Evolutionary conservation across 371 early-diverging fungal species (phyloP).

Genomic region (Mucor sp.): DNA sequence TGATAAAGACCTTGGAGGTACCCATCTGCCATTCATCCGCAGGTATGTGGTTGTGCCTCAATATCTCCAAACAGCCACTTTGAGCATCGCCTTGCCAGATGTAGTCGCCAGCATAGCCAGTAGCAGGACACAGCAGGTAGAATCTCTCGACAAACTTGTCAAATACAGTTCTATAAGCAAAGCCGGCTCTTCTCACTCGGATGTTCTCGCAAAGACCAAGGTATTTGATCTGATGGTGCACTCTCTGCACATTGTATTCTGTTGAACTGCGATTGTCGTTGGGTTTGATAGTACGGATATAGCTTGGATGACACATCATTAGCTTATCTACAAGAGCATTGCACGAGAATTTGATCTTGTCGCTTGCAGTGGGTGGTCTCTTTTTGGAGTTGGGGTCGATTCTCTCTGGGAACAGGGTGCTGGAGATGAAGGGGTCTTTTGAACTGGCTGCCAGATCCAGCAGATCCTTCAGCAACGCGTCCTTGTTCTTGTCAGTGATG

Average conservation of each 20-base stretch:
- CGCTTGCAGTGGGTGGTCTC: constrained; percentile 85
- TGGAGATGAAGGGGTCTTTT: constrained; percentile 64
- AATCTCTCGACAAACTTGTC: constrained; percentile 60
- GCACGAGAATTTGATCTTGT: constrained; percentile 79
- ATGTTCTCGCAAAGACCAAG: constrained; percentile 97
- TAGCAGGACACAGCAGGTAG: constrained; percentile 76
- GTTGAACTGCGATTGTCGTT: constrained; percentile 89
- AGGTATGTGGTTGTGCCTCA: constrained; percentile 85
- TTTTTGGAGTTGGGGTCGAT: constrained; percentile 86
- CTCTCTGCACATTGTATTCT: constrained; percentile 90
- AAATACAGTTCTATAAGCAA: constrained; percentile 77
- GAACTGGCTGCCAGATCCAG: constrained; percentile 78
- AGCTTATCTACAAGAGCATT: constrained; percentile 86
- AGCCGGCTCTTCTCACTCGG: constrained; percentile 96
- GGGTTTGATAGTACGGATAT: constrained; percentile 99
- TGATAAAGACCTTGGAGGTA: constrained; percentile 91
- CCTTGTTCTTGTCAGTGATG: constrained; percentile 99
- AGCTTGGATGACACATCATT: constrained; percentile 96
- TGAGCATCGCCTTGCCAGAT: constrained; percentile 86
- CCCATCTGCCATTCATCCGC: constrained; percentile 96
- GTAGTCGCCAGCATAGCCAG: constrained; percentile 85
- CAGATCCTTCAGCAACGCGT: constrained; percentile 90
- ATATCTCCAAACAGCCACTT: constrained; percentile 71
- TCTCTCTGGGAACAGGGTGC: constrained; percentile 83
- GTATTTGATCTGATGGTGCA: constrained; percentile 96